Percentiles rank a stretch among this genome's conserved stretches.
Conservation (phyloP, 176 grass and related monocot genomes). For the Luzula sylvatica region DNA sequence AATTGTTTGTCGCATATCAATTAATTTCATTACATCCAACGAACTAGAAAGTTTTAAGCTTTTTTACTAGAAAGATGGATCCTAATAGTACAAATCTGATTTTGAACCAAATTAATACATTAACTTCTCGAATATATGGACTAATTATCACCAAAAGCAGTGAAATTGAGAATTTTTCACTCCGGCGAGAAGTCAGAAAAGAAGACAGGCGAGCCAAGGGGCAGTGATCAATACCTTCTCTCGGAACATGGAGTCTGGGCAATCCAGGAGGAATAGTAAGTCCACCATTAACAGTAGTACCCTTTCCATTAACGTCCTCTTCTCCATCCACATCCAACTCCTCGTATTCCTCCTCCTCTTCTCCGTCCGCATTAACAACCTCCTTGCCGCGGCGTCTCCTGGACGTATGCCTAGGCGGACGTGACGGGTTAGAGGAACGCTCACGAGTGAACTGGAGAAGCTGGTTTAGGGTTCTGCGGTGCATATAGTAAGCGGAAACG, state of each 20-base stretch:
- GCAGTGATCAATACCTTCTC: slow-evolving; percentile 45
- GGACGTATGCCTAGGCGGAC: slow-evolving; percentile 1
- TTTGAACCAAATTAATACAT: neutral
- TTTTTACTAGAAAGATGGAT: neutral
- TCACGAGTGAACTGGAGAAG: slow-evolving; percentile 61
- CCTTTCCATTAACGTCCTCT: slow-evolving; percentile 3
- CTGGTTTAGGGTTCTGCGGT: slow-evolving; percentile 58
- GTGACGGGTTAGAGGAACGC: slow-evolving; percentile 12
- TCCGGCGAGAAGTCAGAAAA: slow-evolving; percentile 27
- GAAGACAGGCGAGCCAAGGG: neutral
- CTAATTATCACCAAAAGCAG: neutral
- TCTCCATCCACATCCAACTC: slow-evolving; percentile 30
- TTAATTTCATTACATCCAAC: too few relatives aligned
- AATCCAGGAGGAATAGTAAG: slow-evolving; percentile 45
- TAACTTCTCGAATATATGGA: neutral
- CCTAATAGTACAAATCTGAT: neutral
- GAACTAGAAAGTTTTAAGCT: too few relatives aligned
- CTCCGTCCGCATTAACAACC: slow-evolving; percentile 10
- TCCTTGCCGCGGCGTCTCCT: slow-evolving; percentile 10
- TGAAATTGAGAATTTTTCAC: slow-evolving; percentile 7
- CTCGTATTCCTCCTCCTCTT: slow-evolving; percentile 27
- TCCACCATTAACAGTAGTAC: slow-evolving; percentile 17
- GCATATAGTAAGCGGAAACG: slow-evolving; percentile 71
- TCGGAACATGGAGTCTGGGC: slow-evolving; percentile 55
- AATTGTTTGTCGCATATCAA: too few relatives aligned